These are phyloP conservation scores for Gillenia trifoliata DNA, from an alignment of 306 rosid genomes.

Conservation along the genomic window DNA sequence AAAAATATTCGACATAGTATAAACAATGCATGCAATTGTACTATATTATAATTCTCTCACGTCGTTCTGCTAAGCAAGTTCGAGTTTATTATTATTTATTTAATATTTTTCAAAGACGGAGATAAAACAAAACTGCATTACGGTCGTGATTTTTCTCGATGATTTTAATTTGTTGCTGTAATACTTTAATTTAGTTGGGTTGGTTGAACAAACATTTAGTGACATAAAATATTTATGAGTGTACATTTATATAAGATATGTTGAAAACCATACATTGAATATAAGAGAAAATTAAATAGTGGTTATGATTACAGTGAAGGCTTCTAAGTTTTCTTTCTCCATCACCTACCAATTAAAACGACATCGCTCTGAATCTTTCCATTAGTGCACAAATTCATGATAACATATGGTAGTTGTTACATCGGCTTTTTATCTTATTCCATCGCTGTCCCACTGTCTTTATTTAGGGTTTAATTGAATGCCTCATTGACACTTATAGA, in stretches of 20 bases:
- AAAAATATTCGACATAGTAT: background rate
- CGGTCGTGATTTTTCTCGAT: background rate
- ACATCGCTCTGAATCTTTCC: background rate
- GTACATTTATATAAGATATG: background rate
- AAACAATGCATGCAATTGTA: background rate
- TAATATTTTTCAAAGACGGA: background rate
- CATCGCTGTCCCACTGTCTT: constrained; percentile 24
- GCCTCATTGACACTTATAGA: background rate
- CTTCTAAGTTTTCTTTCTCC: constrained; percentile 36
- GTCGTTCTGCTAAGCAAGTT: background rate
- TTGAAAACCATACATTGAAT: constrained; percentile 3
- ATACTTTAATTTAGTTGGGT: background rate
- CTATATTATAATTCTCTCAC: background rate
- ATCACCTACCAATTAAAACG: constrained; percentile 63
- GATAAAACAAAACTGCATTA: background rate
- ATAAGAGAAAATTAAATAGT: too few relatives aligned
- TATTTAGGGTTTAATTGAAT: background rate
- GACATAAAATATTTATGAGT: background rate
- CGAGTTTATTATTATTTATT: background rate
- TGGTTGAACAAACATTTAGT: background rate
- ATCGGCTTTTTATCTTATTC: background rate
- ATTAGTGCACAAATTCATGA: constrained; percentile 24
- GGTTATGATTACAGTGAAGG: constrained; percentile 28
- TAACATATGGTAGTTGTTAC: background rate
- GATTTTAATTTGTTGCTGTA: background rate